Evolutionary conservation across 176 grass and related monocot species (phyloP), one percentile per base, ranked within the genome.

Genomic region (Urochloa ruziziensis): DNA sequence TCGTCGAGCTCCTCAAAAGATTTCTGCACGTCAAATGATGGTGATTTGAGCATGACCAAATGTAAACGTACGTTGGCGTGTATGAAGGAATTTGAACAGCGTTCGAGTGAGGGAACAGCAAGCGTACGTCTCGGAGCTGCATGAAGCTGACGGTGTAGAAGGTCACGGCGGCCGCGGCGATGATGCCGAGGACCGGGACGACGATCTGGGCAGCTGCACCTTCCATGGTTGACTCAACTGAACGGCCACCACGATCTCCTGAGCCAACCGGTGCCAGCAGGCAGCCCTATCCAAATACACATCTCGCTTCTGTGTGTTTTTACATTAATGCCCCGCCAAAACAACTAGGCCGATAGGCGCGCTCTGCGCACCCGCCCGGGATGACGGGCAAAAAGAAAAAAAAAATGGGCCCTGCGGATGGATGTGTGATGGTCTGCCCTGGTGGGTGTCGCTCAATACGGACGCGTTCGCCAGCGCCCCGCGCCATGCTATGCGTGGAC

Each of bases 101-200:
- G 23, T 9, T 54, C 19, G 25, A 34, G 21, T 8, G 24, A 16
- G 25, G 19, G 8, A n/a, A 27, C 2, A 48, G 30, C 6, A 19
- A 15, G 48, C 33, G 7, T 56, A 97, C 96, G 63, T 98, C 87
- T 12, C 87, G 82, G 32, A 98, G 34, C 73, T 95, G 91, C 72
- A 74, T 76, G 89, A 98, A 98, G 77, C 96, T 98, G 30, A 98
- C 87, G 25, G 90, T 88, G 71, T 98, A 95, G 67, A 98, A 98
- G 79, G 96, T 94, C 15, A 75, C 87, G 4, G 93, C 93, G 0
- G 91, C 93, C 1, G 57, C 96, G 18, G 87, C 96, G 10, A 84
- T 80, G 46, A 95, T 94, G 54, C 87, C 91, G 67, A 95, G 75
- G 68, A 98, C 39, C 0, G 96, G 96, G 62, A 85, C 60, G 25